Conservation (phyloP, 2,329 filamentous ascomycete species). For the Bipolaris cookei region DNA sequence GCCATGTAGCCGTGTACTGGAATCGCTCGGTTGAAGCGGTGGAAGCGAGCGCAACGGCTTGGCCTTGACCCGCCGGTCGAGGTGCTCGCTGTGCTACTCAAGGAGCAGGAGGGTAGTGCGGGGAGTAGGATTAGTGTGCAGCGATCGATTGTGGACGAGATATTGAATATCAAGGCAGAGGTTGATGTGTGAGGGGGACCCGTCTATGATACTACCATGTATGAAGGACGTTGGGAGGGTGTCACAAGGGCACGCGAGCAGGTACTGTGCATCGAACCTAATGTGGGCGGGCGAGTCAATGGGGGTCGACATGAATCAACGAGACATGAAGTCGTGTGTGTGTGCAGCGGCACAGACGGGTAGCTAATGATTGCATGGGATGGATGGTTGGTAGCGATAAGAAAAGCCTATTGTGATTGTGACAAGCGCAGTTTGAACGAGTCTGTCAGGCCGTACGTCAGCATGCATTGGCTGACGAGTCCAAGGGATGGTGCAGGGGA, state of each 20-base stretch:
- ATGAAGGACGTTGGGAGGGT: not conserved
- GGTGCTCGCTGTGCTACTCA: constrained; percentile 82
- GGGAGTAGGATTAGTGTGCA: constrained; percentile 62
- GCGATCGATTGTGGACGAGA: constrained; percentile 75
- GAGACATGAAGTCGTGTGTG: not conserved
- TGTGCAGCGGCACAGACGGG: too few species aligned
- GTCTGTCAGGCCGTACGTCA: constrained; percentile 17
- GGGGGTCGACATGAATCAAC: not conserved
- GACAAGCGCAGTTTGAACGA: constrained; percentile 5
- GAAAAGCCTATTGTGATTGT: not conserved
- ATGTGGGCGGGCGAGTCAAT: not conserved
- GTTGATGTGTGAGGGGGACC: constrained; percentile 33
- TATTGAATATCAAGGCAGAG: constrained; percentile 59
- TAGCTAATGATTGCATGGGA: not conserved
- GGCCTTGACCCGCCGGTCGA: constrained; percentile 87
- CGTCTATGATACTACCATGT: too few species aligned
- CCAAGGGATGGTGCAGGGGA: constrained; percentile 1
- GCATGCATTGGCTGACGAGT: constrained; percentile 18
- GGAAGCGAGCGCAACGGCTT: constrained; percentile 84
- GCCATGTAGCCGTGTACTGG: constrained; percentile 81
- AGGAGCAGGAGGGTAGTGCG: constrained; percentile 62
- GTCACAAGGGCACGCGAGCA: constrained; percentile 3
- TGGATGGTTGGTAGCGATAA: not conserved
- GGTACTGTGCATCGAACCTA: not conserved
- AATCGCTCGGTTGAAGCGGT: constrained; percentile 79